These are phyloP conservation scores for Thelephora ganbajun DNA, from an alignment of 768 basidiomycete species.

Conservation along the genomic window DNA sequence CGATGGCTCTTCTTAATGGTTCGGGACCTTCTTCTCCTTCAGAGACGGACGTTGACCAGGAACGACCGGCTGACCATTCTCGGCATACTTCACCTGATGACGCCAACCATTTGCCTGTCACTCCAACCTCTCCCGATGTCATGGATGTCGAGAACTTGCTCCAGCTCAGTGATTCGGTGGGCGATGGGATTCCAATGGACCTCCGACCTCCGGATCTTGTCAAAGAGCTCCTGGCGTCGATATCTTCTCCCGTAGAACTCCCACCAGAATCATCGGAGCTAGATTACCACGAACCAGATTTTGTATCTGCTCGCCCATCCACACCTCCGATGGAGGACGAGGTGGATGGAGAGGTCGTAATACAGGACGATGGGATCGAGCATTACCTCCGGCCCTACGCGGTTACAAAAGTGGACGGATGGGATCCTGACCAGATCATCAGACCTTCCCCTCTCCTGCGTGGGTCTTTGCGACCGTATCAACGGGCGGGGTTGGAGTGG, in stretches of 20 bases:
- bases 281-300: not conserved
- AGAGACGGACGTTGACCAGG: not conserved
- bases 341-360: constrained; percentile 15
- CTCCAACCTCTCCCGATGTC: not conserved
- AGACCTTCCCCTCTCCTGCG: constrained; percentile 66
- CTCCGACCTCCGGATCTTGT: not conserved
- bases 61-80: not conserved
- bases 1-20: not conserved
- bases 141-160: not conserved
- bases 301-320: too few species aligned
- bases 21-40: not conserved
- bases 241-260: not conserved
- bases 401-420: constrained; percentile 48
- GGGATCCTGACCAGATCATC: constrained; percentile 45
- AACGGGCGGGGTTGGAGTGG: constrained; percentile 90
- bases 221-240: not conserved
- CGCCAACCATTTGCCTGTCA: not conserved
- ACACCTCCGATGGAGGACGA: too few species aligned
- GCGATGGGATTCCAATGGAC: not conserved
- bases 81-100: not conserved
- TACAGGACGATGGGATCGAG: constrained; percentile 23
- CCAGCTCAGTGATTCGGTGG: not conserved
- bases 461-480: constrained; percentile 83
- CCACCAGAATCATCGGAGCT: not conserved
- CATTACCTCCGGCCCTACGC: constrained; percentile 53